Evolutionary conservation across 176 grass and related monocot species (phyloP), one percentile per base, ranked within the genome.

Genomic region (Panicum miliaceum): DNA sequence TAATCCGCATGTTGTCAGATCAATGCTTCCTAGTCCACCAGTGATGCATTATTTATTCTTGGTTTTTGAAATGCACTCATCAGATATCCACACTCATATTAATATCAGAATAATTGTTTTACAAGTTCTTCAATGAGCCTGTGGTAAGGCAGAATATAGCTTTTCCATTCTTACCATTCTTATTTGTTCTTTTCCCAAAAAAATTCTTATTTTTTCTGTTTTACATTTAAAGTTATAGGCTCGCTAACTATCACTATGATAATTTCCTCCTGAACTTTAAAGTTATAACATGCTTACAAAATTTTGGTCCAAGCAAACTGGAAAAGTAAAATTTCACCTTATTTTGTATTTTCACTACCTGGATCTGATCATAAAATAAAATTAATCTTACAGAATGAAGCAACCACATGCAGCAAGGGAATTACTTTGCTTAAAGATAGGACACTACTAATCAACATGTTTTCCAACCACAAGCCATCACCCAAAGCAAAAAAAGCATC

Each of bases 321-420:
- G 60, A 50, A 73, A 73, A 12, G 8, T 19, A 73, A 73, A 13
- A 42, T 45, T 71, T 46, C 2, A 13, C 22, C 13, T 47, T 45
- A 60, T 56, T 66, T 76, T 53, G 45, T 38, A 69, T 41, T 71
- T 56, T 52, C 13, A 38, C 20, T 51, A 25, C 22, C 59, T 52
- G 66, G 16, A 59, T 22, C 52, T 62, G 23, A 62, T 62, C 59
- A 62, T 62, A 62, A 62, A 62, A 62, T 62, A 62, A 62, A 62
- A 25, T 65, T 66, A 46, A 26, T 25, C 67, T 46, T 16, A 59
- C 20, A n/a, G 11, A 47, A 68, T 36, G 32, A 69, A 61, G 62
- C 3, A 82, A 82, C 22, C 29, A n/a, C 29, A 16, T 82, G 51
- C 29, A 69, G 58, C 22, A 64, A 57, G 58, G 22, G 22, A 18